A percentile compares a stretch with the other conserved stretches of the same genome.
Evolutionary conservation across 306 rosid genomes (phyloP).

Genomic region (Calophaca sinica): DNA sequence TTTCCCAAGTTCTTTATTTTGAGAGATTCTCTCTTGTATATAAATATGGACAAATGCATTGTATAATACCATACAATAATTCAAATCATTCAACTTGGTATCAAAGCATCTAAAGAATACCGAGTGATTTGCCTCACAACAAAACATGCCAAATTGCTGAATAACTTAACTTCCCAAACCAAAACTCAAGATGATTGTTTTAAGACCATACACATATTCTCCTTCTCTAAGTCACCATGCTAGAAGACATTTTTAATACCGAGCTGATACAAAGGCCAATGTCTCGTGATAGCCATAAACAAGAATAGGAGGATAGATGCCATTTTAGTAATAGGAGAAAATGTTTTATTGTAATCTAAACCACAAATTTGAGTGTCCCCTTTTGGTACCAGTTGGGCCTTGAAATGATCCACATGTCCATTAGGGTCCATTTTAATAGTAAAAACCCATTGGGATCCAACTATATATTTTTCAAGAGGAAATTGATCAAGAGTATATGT

Average conservation of each 20-base stretch:
- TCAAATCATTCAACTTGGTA: background rate
- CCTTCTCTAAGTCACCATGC: too few species aligned
- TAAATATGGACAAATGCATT: background rate
- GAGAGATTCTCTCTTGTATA: background rate
- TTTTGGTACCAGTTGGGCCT: background rate
- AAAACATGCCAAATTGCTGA: too few species aligned
- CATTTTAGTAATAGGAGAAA: too few species aligned
- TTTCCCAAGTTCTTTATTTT: background rate
- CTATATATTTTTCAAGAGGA: too few species aligned
- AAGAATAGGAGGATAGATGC: background rate
- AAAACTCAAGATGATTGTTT: too few species aligned
- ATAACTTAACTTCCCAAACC: too few species aligned
- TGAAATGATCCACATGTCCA: background rate
- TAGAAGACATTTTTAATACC: background rate
- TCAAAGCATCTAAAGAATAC: background rate
- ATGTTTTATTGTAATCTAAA: background rate
- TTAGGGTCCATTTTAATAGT: background rate
- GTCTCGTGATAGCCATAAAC: background rate
- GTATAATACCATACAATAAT: background rate
- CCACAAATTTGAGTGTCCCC: background rate
- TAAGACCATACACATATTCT: too few species aligned
- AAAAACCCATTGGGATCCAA: too few species aligned
- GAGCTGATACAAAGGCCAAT: background rate
- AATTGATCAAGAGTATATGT: too few species aligned
- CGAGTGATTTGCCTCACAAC: too few species aligned